Evolutionary conservation across 352 stramenopile genomes (phyloP), one percentile per base, ranked within the genome.

Genomic region (Globisporangium paroecandrum): DNA sequence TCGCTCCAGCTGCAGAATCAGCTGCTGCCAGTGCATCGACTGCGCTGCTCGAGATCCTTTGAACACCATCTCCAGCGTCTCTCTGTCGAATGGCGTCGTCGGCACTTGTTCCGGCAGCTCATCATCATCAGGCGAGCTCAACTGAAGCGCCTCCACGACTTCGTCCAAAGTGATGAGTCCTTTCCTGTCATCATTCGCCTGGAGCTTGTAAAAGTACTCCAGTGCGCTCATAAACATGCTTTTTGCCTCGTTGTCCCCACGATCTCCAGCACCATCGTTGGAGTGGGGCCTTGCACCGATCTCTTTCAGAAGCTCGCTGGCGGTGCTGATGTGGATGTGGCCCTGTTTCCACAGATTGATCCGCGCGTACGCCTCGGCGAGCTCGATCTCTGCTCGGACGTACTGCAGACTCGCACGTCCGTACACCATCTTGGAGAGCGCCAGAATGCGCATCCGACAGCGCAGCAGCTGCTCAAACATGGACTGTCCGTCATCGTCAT

Each of bases 341-440:
- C 77, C 81, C 49, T 93, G 84, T 54, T 93, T 91, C 84, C 84
- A 91, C 13, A 93, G 74, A 49, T 82, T 87, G 43, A 89, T 61
- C 0, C 79, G 70, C 4, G 81, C 73, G 38, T 91, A 93, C 1
- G 64, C 69, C 59, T 89, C 82, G 0, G 73, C 82, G 8, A 93
- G 58, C 65, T 86, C 78, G 18, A 89, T 62, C n/a, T 89, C 75
- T 2, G 82, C 82, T 1, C 70, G 72, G 22, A 79, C 72, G 62
- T 74, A 81, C 34, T 65, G 65, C n/a, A 81, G 58, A 22, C 74
- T 83, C 7, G 77, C 62, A 0, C 77, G 62, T 0, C 79, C 78
- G 29, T 81, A 69, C 1, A 80, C 69, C 15, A 93, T 62, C 43
- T 89, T 90, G 20, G 82, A 67, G 10, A 91, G 71, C 22, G 78